Evolutionary conservation across 352 stramenopile species (phyloP).

Genomic region (Phytophthora podocarpi): DNA sequence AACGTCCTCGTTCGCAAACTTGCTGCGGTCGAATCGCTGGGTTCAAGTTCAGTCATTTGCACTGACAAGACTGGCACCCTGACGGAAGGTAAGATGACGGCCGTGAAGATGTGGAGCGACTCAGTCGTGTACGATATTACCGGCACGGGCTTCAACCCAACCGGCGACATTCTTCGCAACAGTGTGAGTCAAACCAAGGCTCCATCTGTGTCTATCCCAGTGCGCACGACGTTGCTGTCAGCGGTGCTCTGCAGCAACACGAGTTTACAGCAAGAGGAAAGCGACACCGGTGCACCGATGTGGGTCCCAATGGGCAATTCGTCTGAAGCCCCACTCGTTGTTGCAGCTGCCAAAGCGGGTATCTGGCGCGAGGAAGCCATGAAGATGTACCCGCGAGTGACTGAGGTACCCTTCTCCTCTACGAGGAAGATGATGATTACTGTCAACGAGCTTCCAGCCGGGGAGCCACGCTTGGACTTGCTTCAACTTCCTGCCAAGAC

Average conservation of each 20-base stretch:
- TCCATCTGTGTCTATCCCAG: constrained; percentile 39
- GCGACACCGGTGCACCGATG: constrained; percentile 37
- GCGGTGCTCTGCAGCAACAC: constrained; percentile 76
- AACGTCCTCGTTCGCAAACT: constrained; percentile 88
- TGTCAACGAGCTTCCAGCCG: constrained; percentile 53
- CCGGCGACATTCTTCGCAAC: constrained; percentile 54
- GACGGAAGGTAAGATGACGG: constrained; percentile 87
- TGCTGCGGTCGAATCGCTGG: constrained; percentile 79
- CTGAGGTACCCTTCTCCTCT: constrained; percentile 94
- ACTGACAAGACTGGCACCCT: constrained; percentile 95
- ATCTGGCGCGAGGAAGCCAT: constrained; percentile 56
- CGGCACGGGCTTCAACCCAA: constrained; percentile 54
- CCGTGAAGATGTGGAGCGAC: constrained; percentile 78
- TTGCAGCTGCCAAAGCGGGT: constrained; percentile 65
- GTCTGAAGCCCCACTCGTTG: constrained; percentile 68
- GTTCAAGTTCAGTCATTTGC: constrained; percentile 92
- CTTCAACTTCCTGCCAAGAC: constrained; percentile 49
- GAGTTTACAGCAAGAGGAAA: constrained; percentile 57
- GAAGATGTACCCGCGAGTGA: constrained; percentile 63
- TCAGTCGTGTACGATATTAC: constrained; percentile 57
- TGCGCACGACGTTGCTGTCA: constrained; percentile 59
- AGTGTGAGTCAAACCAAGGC: constrained; percentile 49
- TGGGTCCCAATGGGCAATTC: constrained; percentile 76
- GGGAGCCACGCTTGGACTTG: constrained; percentile 38
- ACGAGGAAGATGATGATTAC: constrained; percentile 94